phyloP scores from a whole-genome alignment of 2,329 filamentous ascomycete genomes.

The Botrytis pseudocinerea region DNA sequence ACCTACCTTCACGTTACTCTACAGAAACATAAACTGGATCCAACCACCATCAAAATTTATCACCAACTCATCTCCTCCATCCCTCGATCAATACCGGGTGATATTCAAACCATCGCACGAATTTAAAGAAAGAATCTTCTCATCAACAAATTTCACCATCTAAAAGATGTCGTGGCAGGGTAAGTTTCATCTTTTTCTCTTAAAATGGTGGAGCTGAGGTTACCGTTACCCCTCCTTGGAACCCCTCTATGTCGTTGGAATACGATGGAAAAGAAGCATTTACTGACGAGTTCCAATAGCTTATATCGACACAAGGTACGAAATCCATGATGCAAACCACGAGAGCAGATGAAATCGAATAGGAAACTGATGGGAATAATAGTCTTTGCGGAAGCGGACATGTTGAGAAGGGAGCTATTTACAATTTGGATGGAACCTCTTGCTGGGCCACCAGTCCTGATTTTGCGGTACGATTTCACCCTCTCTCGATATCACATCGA shows the following conservation, averaged over 20 bases:
- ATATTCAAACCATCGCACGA: not conserved
- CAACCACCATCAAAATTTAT: conserved; percentile 16
- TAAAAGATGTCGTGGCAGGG: conserved; percentile 74
- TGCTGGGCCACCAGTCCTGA: conserved; percentile 70
- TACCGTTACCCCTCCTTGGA: conserved; percentile 38
- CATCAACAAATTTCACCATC: conserved; percentile 10
- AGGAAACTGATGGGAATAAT: conserved; percentile 35
- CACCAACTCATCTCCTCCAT: not conserved
- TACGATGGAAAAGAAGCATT: conserved; percentile 20
- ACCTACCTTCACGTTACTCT: not conserved
- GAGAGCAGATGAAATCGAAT: not conserved
- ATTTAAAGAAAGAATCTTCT: not conserved
- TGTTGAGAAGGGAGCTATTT: conserved; percentile 81
- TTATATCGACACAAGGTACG: conserved; percentile 64
- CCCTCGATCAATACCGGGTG: not conserved
- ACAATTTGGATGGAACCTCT: conserved; percentile 77
- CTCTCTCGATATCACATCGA: not conserved
- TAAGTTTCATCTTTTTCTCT: conserved; percentile 43
- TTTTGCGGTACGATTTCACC: conserved; percentile 52
- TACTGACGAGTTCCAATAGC: conserved; percentile 43
- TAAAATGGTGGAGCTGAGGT: not conserved
- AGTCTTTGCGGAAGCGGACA: conserved; percentile 80
- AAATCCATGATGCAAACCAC: not conserved
- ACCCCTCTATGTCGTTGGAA: conserved; percentile 11
- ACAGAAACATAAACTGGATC: conserved; percentile 15